These are phyloP conservation scores for Kuraishia capsulata DNA, from an alignment of 805 yeast genomes.

Conservation along the genomic window DNA sequence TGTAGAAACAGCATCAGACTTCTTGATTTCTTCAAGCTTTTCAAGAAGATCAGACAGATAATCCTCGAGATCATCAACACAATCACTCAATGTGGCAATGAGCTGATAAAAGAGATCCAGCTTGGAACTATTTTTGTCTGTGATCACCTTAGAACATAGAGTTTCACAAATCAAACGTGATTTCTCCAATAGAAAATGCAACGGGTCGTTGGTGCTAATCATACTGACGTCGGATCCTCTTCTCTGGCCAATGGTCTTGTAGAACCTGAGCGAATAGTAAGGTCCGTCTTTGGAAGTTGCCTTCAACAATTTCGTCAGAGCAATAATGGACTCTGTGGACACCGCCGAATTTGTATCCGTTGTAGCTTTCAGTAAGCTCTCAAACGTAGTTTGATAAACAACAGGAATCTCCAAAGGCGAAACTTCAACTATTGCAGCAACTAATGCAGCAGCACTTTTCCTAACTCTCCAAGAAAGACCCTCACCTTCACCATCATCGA, in stretches of 20 bases:
- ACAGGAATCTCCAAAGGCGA: conserved; percentile 27
- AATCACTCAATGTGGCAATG: conserved; percentile 15
- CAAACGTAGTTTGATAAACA: conserved; percentile 23
- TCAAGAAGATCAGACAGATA: conserved; percentile 9
- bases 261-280: conserved; percentile 19
- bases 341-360: conserved; percentile 41
- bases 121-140: conserved; percentile 4
- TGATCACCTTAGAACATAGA: conserved; percentile 9
- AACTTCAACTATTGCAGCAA: conserved; percentile 25
- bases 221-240: conserved; percentile 30
- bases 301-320: conserved; percentile 32
- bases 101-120: conserved; percentile 13
- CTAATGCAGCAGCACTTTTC: conserved; percentile 35
- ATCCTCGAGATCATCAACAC: conserved; percentile 15
- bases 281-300: conserved; percentile 19
- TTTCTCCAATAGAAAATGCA: conserved; percentile 7
- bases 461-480: conserved; percentile 60
- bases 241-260: conserved; percentile 13
- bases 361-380: conserved; percentile 22
- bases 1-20: conserved; percentile 17
- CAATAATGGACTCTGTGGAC: conserved; percentile 35
- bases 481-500: conserved; percentile 3
- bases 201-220: conserved; percentile 21
- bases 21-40: conserved; percentile 11
- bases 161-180: conserved; percentile 10